These are phyloP conservation scores for Fusarium miscanthi DNA, from an alignment of 2,329 filamentous ascomycete species.

Conservation along the genomic window DNA sequence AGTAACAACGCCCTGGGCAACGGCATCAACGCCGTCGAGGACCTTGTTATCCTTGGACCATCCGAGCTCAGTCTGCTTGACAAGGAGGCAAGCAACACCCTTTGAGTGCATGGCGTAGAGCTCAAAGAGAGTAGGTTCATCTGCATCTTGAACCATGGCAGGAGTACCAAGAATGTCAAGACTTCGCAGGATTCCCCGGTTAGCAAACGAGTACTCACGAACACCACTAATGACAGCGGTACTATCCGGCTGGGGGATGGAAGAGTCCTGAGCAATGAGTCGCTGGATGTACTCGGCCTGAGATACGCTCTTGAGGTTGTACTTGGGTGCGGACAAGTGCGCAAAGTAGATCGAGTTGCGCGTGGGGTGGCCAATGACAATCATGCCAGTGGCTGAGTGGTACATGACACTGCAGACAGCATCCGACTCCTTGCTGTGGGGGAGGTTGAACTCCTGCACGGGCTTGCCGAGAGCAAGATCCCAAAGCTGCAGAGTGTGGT, in stretches of 20 bases:
- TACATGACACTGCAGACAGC: conserved; percentile 98
- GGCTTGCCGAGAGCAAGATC: conserved; percentile 94
- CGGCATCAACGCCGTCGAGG: conserved; percentile 79
- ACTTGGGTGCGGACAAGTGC: conserved; percentile 92
- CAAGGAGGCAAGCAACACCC: conserved; percentile 88
- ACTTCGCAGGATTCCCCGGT: conserved; percentile 87
- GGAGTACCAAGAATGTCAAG: conserved; percentile 85
- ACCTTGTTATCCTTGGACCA: conserved; percentile 94
- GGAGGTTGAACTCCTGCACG: conserved; percentile 96
- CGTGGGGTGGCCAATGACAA: conserved; percentile 94
- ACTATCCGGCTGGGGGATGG: conserved; percentile 86
- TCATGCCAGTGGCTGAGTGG: conserved; percentile 90
- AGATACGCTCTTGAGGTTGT: conserved; percentile 82
- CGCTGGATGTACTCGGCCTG: conserved; percentile 90
- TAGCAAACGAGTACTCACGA: conserved; percentile 91
- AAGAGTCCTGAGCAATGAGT: conserved; percentile 76
- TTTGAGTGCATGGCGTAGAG: conserved; percentile 98
- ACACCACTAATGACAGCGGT: conserved; percentile 98
- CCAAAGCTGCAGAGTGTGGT: conserved; percentile 98
- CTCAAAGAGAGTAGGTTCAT: conserved; percentile 86
- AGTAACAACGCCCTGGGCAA: conserved; percentile 77
- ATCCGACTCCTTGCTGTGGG: conserved; percentile 94
- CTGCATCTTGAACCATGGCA: conserved; percentile 69
- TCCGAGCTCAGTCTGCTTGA: conserved; percentile 90
- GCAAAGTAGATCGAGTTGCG: conserved; percentile 98